These are phyloP conservation scores for Phaeotremella fagi DNA, from an alignment of 768 basidiomycete genomes.

Conservation along the genomic window DNA sequence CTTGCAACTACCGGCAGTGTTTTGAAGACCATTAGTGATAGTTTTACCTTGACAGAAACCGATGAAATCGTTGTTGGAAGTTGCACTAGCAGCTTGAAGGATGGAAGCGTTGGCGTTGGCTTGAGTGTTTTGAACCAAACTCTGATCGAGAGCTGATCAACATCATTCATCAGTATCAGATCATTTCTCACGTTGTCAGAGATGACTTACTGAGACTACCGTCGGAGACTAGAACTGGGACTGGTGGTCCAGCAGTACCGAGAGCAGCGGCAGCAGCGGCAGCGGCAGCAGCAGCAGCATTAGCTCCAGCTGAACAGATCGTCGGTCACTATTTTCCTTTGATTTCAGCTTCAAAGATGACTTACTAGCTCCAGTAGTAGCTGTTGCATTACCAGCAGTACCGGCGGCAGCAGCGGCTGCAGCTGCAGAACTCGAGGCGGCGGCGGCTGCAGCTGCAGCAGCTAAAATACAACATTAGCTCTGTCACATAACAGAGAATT, in stretches of 20 bases:
- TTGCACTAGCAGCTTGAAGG: constrained; percentile 57
- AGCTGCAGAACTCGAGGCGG: neutral
- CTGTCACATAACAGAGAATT: neutral
- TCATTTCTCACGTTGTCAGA: neutral
- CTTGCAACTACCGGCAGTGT: constrained; percentile 30
- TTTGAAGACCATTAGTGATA: constrained; percentile 57
- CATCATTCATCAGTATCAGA: neutral
- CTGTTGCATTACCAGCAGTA: neutral
- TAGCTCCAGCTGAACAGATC: neutral
- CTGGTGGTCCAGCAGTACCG: constrained; percentile 24
- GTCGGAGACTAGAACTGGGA: constrained; percentile 23
- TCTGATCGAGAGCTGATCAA: constrained; percentile 13
- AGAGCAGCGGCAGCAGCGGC: constrained; percentile 13
- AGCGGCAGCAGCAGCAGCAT: neutral
- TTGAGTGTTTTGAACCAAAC: constrained; percentile 13
- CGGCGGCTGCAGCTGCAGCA: neutral
- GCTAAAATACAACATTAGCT: neutral
- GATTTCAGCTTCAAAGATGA: constrained; percentile 1
- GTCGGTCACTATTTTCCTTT: constrained; percentile 4
- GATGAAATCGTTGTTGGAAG: constrained; percentile 59
- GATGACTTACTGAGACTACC: constrained; percentile 22
- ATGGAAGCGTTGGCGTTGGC: constrained; percentile 19
- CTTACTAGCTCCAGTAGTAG: neutral
- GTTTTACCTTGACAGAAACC: constrained; percentile 48
- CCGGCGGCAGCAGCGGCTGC: constrained; percentile 1